Evolutionary conservation across 2,329 filamentous ascomycete genomes (phyloP), one percentile per base, ranked within the genome.

Genomic region (Colletotrichum theobromicola): DNA sequence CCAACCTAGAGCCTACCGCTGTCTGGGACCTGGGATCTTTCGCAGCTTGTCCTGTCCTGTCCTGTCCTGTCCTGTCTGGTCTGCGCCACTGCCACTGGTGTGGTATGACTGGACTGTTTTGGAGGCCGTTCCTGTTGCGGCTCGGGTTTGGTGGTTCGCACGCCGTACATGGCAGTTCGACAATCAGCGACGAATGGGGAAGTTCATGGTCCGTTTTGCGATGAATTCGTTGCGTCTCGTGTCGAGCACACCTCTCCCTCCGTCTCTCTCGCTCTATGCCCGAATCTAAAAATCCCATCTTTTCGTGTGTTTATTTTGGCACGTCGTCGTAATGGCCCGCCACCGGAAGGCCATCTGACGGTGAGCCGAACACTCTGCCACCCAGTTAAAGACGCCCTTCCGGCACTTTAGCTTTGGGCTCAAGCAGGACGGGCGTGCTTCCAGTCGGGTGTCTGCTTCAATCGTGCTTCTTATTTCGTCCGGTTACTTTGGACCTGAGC

Each of bases 341-440:
- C 72, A 74, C 72, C 72, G 72, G 72, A 74, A 72, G 50, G 68
- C 62, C 68, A 74, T 74, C 68, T 74, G 72, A 74, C 72, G 68
- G 69, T 71, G 68, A 74, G 68, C 72, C 72, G 72, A 74, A 74
- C 62, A 64, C 66, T 32, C 42, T 72, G 34, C 46, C 72, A 30
- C 34, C 62, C 72, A 67, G 62, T 74, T 32, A 72, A 62, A 61
- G 62, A 34, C 55, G 50, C 15, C 58, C 26, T 24, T 53, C 72
- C 62, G 69, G 57, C 63, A 67, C 62, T 67, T 63, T 72, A 66
- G 62, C 60, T 57, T 72, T 42, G 68, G 68, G 42, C 42, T 72
- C 68, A 72, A 72, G 68, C 72, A 67, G 57, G 55, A 70, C 68
- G 68, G 68, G 28, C 42, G 62, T 62, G 16, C 62, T 74, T 72